A percentile compares a stretch with the other conserved stretches of the same genome.
phyloP scores from a whole-genome alignment of 805 yeast genomes.

The Candida sithepensis region DNA sequence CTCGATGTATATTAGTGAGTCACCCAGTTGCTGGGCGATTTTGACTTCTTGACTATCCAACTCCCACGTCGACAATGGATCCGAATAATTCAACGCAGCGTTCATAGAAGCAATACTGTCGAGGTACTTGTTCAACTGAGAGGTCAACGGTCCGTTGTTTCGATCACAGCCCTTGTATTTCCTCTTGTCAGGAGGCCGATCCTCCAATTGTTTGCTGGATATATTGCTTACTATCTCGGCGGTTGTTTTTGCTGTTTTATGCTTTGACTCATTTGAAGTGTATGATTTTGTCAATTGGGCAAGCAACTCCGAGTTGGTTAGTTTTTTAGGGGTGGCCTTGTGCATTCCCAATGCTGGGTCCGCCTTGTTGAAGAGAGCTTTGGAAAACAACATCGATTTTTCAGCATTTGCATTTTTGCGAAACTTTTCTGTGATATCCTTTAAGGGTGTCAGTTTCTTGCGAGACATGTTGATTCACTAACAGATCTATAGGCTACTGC shows the following conservation, averaged over 20 bases:
- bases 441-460: conserved; percentile 5
- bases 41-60: background rate
- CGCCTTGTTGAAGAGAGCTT: conserved; percentile 4
- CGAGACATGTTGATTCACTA: too few species aligned
- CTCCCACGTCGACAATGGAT: conserved; percentile 7
- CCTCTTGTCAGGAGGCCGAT: background rate
- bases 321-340: background rate
- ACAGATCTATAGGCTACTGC: too few species aligned
- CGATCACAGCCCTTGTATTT: background rate
- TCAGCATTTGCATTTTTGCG: background rate
- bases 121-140: conserved; percentile 13
- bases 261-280: background rate
- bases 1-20: background rate
- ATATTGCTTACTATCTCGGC: background rate
- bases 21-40: background rate
- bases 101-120: conserved; percentile 14
- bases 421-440: conserved; percentile 10
- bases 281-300: background rate
- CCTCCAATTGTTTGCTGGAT: background rate
- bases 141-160: conserved; percentile 5
- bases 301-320: conserved; percentile 1
- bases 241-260: background rate
- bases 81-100: conserved; percentile 14
- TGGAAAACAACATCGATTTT: background rate
- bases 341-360: background rate